A percentile compares a stretch with the other conserved stretches of the same genome.
Conservation (phyloP, 371 early-diverging fungal species). For the Mucor piriformis region DNA sequence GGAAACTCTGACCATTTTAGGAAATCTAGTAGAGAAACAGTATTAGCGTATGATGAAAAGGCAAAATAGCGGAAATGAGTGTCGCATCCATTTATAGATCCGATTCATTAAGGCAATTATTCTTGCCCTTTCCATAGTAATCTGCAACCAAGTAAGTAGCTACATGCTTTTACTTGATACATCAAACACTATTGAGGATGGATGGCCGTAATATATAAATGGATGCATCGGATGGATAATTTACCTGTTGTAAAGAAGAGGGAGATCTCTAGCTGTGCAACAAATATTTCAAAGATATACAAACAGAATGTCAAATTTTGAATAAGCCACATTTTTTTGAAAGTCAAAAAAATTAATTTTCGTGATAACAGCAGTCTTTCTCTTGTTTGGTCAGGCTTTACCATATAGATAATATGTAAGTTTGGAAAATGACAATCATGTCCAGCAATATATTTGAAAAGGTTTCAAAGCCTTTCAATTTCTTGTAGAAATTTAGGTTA, state of each 20-base stretch:
- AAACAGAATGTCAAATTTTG: slow-evolving; percentile 11
- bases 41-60: neutral
- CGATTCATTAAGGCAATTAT: slow-evolving; percentile 13
- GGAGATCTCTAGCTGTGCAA: slow-evolving; percentile 16
- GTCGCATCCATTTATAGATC: slow-evolving; percentile 11
- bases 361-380: neutral
- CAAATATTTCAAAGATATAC: slow-evolving; percentile 9
- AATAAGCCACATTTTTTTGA: slow-evolving; percentile 16
- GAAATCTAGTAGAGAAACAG: slow-evolving; percentile 5
- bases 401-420: neutral
- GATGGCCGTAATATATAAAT: neutral
- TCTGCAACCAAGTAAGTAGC: neutral
- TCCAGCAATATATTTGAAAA: too few species aligned
- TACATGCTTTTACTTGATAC: neutral
- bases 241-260: slow-evolving; percentile 37
- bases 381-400: too few species aligned
- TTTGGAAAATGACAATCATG: too few species aligned
- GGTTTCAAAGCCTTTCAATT: too few species aligned
- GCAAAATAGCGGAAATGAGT: slow-evolving; percentile 10
- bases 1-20: slow-evolving; percentile 48
- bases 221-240: slow-evolving; percentile 29
- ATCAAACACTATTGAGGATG: slow-evolving; percentile 6
- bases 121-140: slow-evolving; percentile 2
- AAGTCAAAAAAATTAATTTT: neutral
- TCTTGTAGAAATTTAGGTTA: too few species aligned